Conservation (phyloP, 1,284 basidiomycete genomes). For the Ustilago crameri region DNA sequence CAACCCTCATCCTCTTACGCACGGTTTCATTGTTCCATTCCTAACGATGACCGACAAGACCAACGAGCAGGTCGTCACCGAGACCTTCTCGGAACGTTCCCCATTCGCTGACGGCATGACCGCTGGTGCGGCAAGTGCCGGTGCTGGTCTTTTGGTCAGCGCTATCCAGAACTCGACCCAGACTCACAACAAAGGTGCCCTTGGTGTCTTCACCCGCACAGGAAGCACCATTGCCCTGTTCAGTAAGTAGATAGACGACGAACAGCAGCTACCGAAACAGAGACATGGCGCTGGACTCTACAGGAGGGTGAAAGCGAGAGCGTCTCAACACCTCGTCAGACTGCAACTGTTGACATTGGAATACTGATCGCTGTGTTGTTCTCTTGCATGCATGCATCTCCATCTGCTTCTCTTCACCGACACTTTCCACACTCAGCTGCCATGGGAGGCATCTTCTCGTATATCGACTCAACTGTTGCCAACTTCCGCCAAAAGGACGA, state of each 20-base stretch:
- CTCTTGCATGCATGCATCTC: background rate
- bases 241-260: constrained; percentile 69
- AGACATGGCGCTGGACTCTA: no score
- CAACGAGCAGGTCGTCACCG: constrained; percentile 45
- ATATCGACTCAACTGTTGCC: constrained; percentile 81
- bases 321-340: background rate
- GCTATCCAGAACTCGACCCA: constrained; percentile 65
- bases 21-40: background rate
- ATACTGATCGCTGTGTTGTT: constrained; percentile 9
- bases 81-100: constrained; percentile 55
- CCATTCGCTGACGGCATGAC: constrained; percentile 57
- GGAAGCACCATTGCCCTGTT: constrained; percentile 85
- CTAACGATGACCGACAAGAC: constrained; percentile 33
- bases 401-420: background rate
- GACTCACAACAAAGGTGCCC: constrained; percentile 82
- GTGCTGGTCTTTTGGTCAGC: constrained; percentile 59
- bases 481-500: constrained; percentile 86
- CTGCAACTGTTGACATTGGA: no score
- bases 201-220: constrained; percentile 82
- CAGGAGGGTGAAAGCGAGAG: no score
- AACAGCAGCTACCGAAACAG: no score
- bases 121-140: constrained; percentile 49
- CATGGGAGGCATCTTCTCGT: constrained; percentile 88
- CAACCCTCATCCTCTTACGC: background rate
- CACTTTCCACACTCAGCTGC: constrained; percentile 71